Evolutionary conservation across 306 rosid species (phyloP).

Genomic region (Rubus parviflorus): DNA sequence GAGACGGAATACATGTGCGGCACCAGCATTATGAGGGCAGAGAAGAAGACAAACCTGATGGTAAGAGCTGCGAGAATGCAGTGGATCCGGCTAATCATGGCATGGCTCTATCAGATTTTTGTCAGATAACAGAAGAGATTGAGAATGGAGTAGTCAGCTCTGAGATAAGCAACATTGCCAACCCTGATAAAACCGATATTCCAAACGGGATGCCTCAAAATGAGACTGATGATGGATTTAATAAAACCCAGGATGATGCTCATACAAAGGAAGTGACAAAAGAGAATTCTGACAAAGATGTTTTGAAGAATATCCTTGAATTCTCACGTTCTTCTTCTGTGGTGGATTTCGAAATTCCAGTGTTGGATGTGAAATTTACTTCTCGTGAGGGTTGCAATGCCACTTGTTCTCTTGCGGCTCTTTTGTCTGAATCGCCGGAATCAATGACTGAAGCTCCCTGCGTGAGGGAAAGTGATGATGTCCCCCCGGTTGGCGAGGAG

Average conservation of each 20-base stretch:
- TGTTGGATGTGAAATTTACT: constrained; percentile 71
- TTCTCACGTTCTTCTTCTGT: constrained; percentile 44
- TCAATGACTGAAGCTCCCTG: constrained; percentile 29
- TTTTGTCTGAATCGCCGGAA: constrained; percentile 42
- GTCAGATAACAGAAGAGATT: constrained; percentile 30
- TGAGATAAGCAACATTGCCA: constrained; percentile 20
- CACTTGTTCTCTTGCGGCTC: constrained; percentile 47
- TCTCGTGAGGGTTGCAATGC: constrained; percentile 33
- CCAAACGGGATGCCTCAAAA: constrained; percentile 22
- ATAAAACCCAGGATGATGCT: constrained; percentile 25
- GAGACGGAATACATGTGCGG: constrained; percentile 24
- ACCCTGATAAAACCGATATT: constrained; percentile 21
- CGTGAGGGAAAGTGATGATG: constrained; percentile 32
- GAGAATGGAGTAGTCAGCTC: constrained; percentile 27
- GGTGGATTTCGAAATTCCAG: constrained; percentile 62
- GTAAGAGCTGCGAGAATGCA: neutral
- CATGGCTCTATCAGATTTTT: neutral
- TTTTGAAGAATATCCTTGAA: constrained; percentile 60
- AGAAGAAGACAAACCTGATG: constrained; percentile 30
- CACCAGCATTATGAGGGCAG: constrained; percentile 11
- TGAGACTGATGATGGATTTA: constrained; percentile 23
- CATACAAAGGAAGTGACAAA: neutral
- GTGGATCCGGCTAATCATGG: constrained; percentile 14
- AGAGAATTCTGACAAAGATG: constrained; percentile 37
- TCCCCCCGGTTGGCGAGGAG: constrained; percentile 26